These are phyloP conservation scores for Phialemonium atrogriseum DNA, from an alignment of 2,329 filamentous ascomycete species.

Conservation along the genomic window DNA sequence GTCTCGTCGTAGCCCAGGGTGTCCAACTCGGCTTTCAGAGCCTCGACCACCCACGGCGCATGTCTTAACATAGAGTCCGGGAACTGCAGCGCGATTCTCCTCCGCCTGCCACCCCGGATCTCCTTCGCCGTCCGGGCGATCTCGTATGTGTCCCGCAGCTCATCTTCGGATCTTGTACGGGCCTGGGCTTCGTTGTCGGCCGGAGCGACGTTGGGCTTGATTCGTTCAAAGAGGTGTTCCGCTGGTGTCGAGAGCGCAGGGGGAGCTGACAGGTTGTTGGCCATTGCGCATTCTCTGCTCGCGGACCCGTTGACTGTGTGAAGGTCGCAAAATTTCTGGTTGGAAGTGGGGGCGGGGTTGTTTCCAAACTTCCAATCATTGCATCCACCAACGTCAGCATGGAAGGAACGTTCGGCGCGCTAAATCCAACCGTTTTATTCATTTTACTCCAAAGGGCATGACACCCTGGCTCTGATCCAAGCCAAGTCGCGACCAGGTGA, in stretches of 20 bases:
- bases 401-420: too few species aligned
- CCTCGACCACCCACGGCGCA: conserved; percentile 69
- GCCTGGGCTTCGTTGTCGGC: conserved; percentile 19
- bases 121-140: conserved; percentile 70
- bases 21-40: conserved; percentile 35
- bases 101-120: conserved; percentile 64
- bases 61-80: conserved; percentile 88
- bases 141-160: conserved; percentile 74
- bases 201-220: conserved; percentile 24
- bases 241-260: conserved; percentile 59
- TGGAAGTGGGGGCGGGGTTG: background rate
- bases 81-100: conserved; percentile 83
- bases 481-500: too few species aligned
- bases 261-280: conserved; percentile 38
- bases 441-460: too few species aligned
- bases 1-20: conserved; percentile 7
- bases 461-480: too few species aligned
- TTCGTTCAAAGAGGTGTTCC: conserved; percentile 47
- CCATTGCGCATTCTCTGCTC: too few species aligned
- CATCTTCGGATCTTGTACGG: conserved; percentile 47
- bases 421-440: too few species aligned
- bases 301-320: background rate
- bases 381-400: too few species aligned
- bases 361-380: too few species aligned
- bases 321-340: background rate